Conservation (phyloP, 441 rosid species). For the Pelargonium australe region DNA sequence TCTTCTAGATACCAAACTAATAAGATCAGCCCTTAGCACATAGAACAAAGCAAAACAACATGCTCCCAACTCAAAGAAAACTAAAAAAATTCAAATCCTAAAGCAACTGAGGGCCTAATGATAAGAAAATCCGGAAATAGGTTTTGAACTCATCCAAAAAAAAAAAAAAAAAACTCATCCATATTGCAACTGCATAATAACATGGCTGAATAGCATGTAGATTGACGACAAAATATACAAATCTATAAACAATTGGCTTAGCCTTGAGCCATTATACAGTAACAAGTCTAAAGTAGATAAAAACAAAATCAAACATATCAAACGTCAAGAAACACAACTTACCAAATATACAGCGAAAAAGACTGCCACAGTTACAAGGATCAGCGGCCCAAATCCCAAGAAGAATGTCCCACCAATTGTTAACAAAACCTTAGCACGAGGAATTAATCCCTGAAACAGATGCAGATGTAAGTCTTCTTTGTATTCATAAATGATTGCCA, state of each 20-base stretch:
- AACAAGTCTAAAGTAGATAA: background rate
- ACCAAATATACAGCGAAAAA: slow-evolving; percentile 74
- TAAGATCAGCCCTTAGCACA: background rate
- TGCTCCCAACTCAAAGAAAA: slow-evolving; percentile 3
- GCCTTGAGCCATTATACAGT: slow-evolving; percentile 7
- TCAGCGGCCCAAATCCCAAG: slow-evolving; percentile 80
- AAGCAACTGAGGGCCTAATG: background rate
- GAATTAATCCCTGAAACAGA: slow-evolving; percentile 78
- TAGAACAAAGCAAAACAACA: background rate
- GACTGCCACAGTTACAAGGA: slow-evolving; percentile 56
- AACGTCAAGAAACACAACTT: slow-evolving; percentile 28
- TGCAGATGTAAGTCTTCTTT: slow-evolving; percentile 10
- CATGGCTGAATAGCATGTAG: background rate
- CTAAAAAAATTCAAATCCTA: background rate
- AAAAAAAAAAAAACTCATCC: background rate
- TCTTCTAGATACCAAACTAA: background rate
- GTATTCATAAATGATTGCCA: background rate
- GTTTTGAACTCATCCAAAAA: background rate
- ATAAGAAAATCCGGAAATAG: background rate
- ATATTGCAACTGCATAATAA: background rate
- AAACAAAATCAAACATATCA: slow-evolving; percentile 9
- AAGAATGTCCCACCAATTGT: slow-evolving; percentile 90
- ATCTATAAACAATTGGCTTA: background rate
- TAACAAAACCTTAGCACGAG: slow-evolving; percentile 76
- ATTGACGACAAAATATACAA: background rate